These are phyloP conservation scores for Myriosclerotinia scirpicola DNA, from an alignment of 2,329 filamentous ascomycete genomes.

Conservation along the genomic window DNA sequence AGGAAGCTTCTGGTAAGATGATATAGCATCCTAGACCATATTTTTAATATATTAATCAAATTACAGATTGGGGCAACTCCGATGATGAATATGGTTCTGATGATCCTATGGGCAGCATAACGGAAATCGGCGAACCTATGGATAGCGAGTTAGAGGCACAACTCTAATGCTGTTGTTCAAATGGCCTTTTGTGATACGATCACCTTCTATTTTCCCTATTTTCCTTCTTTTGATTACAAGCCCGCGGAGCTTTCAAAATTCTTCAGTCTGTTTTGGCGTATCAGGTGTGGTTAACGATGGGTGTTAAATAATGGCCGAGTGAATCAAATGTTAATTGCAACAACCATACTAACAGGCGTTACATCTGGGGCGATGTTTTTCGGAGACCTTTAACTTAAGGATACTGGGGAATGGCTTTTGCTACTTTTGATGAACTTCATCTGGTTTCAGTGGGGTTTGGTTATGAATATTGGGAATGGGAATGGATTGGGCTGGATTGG, in stretches of 20 bases:
- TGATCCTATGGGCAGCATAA: conserved; percentile 53
- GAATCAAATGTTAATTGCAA: neutral
- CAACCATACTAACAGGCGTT: conserved; percentile 13
- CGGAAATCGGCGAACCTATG: conserved; percentile 48
- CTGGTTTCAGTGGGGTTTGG: conserved; percentile 16
- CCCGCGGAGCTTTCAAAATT: neutral
- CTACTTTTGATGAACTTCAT: conserved; percentile 17
- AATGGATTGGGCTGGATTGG: neutral
- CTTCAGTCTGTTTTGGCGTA: conserved; percentile 16
- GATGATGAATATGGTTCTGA: conserved; percentile 49
- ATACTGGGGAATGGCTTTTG: conserved; percentile 4
- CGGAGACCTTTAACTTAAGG: neutral
- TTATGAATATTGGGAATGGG: conserved; percentile 14
- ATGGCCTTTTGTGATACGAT: conserved; percentile 14
- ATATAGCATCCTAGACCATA: neutral
- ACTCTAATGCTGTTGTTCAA: conserved; percentile 19
- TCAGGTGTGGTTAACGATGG: conserved; percentile 8
- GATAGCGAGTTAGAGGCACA: conserved; percentile 40
- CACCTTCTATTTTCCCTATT: neutral
- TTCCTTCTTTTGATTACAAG: conserved; percentile 13
- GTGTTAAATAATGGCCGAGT: neutral
- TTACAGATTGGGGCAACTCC: conserved; percentile 40
- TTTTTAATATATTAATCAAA: conserved; percentile 10
- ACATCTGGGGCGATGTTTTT: neutral
- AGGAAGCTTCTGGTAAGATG: conserved; percentile 43